These are phyloP conservation scores for Diplodia sapinea DNA, from an alignment of 2,329 filamentous ascomycete species.

Conservation along the genomic window DNA sequence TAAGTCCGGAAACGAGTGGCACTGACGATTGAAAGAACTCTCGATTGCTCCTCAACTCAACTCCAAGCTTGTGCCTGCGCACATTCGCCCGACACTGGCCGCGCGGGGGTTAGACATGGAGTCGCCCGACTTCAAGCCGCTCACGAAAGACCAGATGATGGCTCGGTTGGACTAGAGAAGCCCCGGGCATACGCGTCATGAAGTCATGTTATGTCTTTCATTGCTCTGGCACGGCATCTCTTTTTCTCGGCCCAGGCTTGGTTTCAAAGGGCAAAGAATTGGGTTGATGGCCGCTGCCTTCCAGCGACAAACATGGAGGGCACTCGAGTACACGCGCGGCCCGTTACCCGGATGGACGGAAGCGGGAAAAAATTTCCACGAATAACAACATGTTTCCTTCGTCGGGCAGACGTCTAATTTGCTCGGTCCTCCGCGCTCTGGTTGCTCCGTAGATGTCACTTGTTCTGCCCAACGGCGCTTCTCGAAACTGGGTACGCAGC, in stretches of 20 bases:
- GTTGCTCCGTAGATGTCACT: slow-evolving; percentile 32
- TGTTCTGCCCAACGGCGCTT: slow-evolving; percentile 22
- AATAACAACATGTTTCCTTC: slow-evolving; percentile 30
- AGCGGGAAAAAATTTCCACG: slow-evolving; percentile 29
- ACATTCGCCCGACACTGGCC: slow-evolving; percentile 76
- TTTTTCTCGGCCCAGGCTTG: slow-evolving; percentile 39
- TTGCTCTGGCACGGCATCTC: slow-evolving; percentile 46
- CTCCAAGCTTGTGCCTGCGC: slow-evolving; percentile 81
- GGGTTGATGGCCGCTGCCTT: slow-evolving; percentile 28
- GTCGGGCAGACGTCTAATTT: slow-evolving; percentile 27
- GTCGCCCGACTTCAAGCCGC: slow-evolving; percentile 76
- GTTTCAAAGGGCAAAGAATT: slow-evolving; percentile 28
- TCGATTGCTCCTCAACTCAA: slow-evolving; percentile 94
- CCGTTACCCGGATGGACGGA: slow-evolving; percentile 25
- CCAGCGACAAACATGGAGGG: slow-evolving; percentile 27
- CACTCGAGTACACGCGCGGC: slow-evolving; percentile 25
- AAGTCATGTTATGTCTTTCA: slow-evolving; percentile 45
- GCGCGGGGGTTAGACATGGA: slow-evolving; percentile 88
- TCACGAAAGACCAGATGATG: slow-evolving; percentile 96
- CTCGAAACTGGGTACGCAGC: slow-evolving; percentile 26
- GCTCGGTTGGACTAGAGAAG: slow-evolving; percentile 83
- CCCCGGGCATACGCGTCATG: slow-evolving; percentile 45
- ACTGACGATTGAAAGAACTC: slow-evolving; percentile 68
- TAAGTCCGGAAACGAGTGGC: not conserved
- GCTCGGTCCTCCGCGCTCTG: slow-evolving; percentile 22